phyloP scores from a whole-genome alignment of 768 basidiomycete genomes.

The Xanthoconium purpureum region DNA sequence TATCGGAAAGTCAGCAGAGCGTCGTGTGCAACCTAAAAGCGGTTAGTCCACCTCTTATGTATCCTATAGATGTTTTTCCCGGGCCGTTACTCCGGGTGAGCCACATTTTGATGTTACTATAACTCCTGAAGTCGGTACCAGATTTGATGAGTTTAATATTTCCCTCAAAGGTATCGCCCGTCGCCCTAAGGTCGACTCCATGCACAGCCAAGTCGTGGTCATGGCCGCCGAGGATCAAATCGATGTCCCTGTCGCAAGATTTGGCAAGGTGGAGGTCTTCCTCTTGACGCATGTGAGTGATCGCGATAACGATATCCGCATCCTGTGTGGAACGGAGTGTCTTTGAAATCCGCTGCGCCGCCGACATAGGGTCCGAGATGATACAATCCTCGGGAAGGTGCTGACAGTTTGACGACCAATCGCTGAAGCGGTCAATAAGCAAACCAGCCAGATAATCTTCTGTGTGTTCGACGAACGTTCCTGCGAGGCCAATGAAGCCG shows the following conservation, averaged over 20 bases:
- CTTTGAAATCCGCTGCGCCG: constrained; percentile 2
- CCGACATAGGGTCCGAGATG: constrained; percentile 9
- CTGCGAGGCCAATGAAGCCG: constrained; percentile 8
- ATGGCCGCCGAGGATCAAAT: constrained; percentile 11
- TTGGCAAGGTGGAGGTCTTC: neutral
- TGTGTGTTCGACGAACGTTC: constrained; percentile 1
- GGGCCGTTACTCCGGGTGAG: neutral
- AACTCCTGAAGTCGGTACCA: constrained; percentile 4
- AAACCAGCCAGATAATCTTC: neutral
- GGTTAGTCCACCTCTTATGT: constrained; percentile 1
- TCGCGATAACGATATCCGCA: constrained; percentile 4
- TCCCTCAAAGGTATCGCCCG: constrained; percentile 2
- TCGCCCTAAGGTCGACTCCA: neutral
- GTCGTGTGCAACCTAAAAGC: neutral
- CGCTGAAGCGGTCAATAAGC: neutral
- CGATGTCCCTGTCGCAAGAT: neutral
- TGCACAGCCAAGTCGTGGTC: constrained; percentile 12
- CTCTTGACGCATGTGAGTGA: constrained; percentile 16
- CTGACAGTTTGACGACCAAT: constrained; percentile 7
- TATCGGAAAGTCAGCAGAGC: neutral
- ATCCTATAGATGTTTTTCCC: neutral
- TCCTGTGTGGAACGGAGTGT: neutral
- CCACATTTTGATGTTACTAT: constrained; percentile 3
- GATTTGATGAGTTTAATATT: constrained; percentile 6
- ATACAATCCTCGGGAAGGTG: constrained; percentile 5